These are phyloP conservation scores for Pneumocystis murina DNA, from an alignment of 1,139 yeast species.

Conservation along the genomic window DNA sequence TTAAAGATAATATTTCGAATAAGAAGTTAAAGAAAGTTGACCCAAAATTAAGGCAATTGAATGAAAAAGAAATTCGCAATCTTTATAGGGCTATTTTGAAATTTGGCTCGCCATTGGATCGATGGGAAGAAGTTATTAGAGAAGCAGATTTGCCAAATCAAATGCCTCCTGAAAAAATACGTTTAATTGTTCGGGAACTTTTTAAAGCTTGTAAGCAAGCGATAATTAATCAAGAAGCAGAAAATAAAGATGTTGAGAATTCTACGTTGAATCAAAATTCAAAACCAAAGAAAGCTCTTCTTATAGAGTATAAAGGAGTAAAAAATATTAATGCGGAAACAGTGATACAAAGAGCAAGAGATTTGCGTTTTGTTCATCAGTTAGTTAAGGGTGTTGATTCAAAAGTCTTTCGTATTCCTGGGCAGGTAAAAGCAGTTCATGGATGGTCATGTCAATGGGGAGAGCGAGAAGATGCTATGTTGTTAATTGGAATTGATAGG, in stretches of 20 bases:
- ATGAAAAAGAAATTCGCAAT: constrained; percentile 78
- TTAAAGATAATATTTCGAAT: constrained; percentile 15
- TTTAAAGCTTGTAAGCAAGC: constrained; percentile 45
- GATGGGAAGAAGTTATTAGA: constrained; percentile 75
- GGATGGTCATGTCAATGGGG: constrained; percentile 91
- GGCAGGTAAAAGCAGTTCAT: constrained; percentile 61
- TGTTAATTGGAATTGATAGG: constrained; percentile 72
- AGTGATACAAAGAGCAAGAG: constrained; percentile 65
- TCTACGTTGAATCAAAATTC: constrained; percentile 21
- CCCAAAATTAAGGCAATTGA: constrained; percentile 29
- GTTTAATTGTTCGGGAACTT: constrained; percentile 61
- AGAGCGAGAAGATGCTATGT: constrained; percentile 66
- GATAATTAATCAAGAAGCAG: constrained; percentile 51
- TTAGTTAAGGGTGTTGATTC: constrained; percentile 47
- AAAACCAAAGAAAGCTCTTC: constrained; percentile 71
- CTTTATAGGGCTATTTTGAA: constrained; percentile 70
- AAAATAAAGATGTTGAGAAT: constrained; percentile 37
- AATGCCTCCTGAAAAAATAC: constrained; percentile 58
- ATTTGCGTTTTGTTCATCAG: constrained; percentile 50
- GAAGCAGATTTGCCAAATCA: constrained; percentile 83
- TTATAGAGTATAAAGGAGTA: constrained; percentile 80
- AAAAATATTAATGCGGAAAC: constrained; percentile 85
- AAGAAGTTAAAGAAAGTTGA: constrained; percentile 5
- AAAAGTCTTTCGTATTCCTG: constrained; percentile 41
- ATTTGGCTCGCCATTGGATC: constrained; percentile 65